Evolutionary conservation across 23 red algal species (phyloP).

Genomic region (Cyanidiococcus yangmingshanensis): DNA sequence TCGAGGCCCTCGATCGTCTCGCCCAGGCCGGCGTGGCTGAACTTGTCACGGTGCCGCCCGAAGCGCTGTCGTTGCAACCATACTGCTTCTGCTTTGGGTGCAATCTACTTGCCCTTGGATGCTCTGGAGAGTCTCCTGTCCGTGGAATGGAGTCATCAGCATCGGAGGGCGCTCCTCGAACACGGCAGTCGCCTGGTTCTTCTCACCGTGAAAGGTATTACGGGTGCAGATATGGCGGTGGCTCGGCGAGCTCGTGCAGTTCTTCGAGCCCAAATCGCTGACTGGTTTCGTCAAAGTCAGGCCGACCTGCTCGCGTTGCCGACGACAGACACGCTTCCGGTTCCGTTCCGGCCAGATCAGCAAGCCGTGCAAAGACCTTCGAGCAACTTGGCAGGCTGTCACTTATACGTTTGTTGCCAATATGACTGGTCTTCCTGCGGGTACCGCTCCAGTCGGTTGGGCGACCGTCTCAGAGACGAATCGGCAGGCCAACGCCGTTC

Average conservation of each 20-base stretch:
- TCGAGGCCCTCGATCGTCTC: background rate
- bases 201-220: background rate
- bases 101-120: constrained; percentile 1
- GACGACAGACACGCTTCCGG: constrained; percentile 9
- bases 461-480: background rate
- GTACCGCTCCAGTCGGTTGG: constrained; percentile 11
- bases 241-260: background rate
- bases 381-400: constrained; percentile 12
- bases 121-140: background rate
- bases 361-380: constrained; percentile 15
- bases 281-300: background rate
- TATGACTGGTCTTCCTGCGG: constrained; percentile 28
- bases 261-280: background rate
- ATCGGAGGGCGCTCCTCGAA: background rate
- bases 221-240: constrained; percentile 2
- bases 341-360: background rate
- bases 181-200: constrained; percentile 12
- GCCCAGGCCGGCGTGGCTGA: background rate
- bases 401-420: constrained; percentile 33
- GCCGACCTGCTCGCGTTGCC: constrained; percentile 24
- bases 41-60: background rate
- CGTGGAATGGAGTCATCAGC: background rate
- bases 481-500: background rate
- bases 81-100: background rate
- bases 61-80: background rate